Evolutionary conservation across 495 filamentous ascomycete genomes (phyloP).

Genomic region (Chaetomium tenue): DNA sequence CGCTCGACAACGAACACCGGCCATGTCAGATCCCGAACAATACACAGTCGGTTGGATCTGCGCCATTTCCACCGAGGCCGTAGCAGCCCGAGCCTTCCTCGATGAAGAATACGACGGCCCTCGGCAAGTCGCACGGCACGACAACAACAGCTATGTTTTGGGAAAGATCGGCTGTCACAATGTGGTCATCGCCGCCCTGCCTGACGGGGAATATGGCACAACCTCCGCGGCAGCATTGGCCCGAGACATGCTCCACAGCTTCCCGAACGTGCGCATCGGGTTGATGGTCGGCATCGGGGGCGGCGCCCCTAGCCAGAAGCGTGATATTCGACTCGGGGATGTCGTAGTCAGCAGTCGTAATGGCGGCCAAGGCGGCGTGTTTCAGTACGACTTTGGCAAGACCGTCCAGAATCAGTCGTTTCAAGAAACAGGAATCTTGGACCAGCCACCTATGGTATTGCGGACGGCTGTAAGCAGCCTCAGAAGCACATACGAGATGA

Average conservation of each 20-base stretch:
- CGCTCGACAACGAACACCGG: too few species aligned
- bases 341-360: slow-evolving; percentile 29
- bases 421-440: slow-evolving; percentile 32
- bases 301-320: slow-evolving; percentile 37
- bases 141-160: slow-evolving; percentile 40
- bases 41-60: too few species aligned
- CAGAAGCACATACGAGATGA: too few species aligned
- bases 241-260: slow-evolving; percentile 38
- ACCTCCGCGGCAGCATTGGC: slow-evolving; percentile 34
- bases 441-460: slow-evolving; percentile 29
- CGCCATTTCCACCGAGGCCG: too few species aligned
- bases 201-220: slow-evolving; percentile 42
- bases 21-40: too few species aligned
- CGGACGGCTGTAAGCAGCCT: too few species aligned
- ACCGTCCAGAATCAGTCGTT: slow-evolving; percentile 32
- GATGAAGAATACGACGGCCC: too few species aligned
- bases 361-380: slow-evolving; percentile 26
- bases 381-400: slow-evolving; percentile 39
- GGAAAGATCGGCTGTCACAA: slow-evolving; percentile 47
- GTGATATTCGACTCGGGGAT: slow-evolving; percentile 37
- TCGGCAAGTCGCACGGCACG: too few species aligned
- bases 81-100: too few species aligned
- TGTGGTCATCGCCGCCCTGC: slow-evolving; percentile 45
- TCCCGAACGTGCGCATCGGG: slow-evolving; percentile 41
- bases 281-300: slow-evolving; percentile 53